Evolutionary conservation across 306 rosid species (phyloP).

Genomic region (Oemleria cerasiformis): DNA sequence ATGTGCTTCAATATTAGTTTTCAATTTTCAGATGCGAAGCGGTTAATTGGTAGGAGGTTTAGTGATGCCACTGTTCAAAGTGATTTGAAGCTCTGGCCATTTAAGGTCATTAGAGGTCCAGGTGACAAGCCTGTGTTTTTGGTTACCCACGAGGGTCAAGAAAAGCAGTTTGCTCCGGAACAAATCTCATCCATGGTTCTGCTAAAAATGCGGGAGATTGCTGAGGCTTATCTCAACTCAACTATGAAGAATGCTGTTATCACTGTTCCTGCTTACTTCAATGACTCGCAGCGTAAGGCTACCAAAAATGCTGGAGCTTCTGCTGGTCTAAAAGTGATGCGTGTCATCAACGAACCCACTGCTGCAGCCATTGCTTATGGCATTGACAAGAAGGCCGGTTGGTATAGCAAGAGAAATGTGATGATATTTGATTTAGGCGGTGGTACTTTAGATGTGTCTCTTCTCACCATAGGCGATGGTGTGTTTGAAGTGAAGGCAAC

Average conservation of each 20-base stretch:
- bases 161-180: slow-evolving; percentile 8
- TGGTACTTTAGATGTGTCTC: slow-evolving; percentile 17
- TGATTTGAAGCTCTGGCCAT: slow-evolving; percentile 9
- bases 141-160: neutral
- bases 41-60: slow-evolving; percentile 14
- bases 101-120: neutral
- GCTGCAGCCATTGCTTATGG: slow-evolving; percentile 20
- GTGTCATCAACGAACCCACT: slow-evolving; percentile 16
- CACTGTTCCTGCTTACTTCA: slow-evolving; percentile 1
- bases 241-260: neutral
- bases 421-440: slow-evolving; percentile 21
- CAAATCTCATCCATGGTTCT: slow-evolving; percentile 14
- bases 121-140: slow-evolving; percentile 6
- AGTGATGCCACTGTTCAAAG: neutral
- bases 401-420: slow-evolving; percentile 5
- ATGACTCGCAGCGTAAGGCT: slow-evolving; percentile 17
- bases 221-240: neutral
- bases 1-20: neutral
- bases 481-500: slow-evolving; percentile 11
- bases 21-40: slow-evolving; percentile 6
- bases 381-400: neutral
- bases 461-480: neutral
- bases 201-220: neutral
- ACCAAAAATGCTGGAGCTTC: slow-evolving; percentile 24
- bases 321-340: neutral